Base-by-base conservation (phyloP, 179 eudicot species). In the Sideroxylon spinosum region DNA sequence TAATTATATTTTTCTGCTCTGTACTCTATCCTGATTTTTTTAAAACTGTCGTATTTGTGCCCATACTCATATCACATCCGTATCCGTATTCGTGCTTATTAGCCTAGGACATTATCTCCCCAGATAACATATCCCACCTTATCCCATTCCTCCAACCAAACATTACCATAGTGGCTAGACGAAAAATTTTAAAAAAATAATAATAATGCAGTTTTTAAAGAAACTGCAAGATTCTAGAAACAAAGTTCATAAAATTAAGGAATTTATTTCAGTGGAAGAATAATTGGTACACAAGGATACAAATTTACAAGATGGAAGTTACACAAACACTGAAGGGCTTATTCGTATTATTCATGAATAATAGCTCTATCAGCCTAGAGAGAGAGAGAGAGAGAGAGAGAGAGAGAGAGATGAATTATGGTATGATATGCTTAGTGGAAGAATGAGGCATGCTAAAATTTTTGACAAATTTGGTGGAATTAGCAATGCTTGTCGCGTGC, bases 401-500 rank as follows among this genome's bases (percentile, higher is more conserved):
- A 37, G 44, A 5, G 10, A 69, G 19, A 55, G 44, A 37, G 3
- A 69, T 20, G 73, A 69, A 69, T 46, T 20, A 46, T 11, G 32
- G 55, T 68, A 69, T 59, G 25, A 20, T 20, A 69, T 48, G 73
- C 19, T 2, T 69, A 16, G 7, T 12, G 56, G 13, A 1, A 22
- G 57, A 52, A 46, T 46, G 57, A 48, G 20, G 57, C 25, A 69
- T 46, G 23, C 13, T 20, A 37, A 20, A 55, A 14, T 4, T 9
- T 20, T 11, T 0, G 10, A 20, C 25, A 69, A 69, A 10, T 69
- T 48, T 46, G 57, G 73, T 14, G 22, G 26, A 52, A n/a, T 13
- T 71, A 37, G 26, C 44, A 73, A 73, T 28, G 64, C 64, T 53
- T 53, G 19, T 55, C 64, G 37, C 76, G 49, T 55, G 14, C 63